phyloP scores from a whole-genome alignment of 768 basidiomycete genomes.

The Rhizopogon sp. region DNA sequence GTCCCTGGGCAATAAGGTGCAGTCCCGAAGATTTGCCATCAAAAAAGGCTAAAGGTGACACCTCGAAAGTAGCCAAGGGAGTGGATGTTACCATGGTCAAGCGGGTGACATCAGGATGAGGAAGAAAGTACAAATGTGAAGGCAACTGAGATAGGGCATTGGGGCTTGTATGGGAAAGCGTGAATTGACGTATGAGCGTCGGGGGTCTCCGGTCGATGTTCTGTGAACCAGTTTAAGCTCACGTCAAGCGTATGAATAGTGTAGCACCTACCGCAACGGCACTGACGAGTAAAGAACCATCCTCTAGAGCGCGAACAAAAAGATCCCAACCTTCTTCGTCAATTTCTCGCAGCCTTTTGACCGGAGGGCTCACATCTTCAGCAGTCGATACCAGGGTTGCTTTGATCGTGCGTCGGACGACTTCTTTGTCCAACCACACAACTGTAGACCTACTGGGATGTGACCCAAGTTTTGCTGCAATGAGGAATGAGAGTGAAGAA shows the following conservation, averaged over 20 bases:
- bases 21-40: constrained; percentile 54
- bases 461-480: constrained; percentile 22
- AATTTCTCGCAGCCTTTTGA: constrained; percentile 53
- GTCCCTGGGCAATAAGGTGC: constrained; percentile 33
- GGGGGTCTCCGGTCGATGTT: constrained; percentile 89
- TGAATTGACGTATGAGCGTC: constrained; percentile 72
- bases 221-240: constrained; percentile 31
- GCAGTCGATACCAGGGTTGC: constrained; percentile 29
- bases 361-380: constrained; percentile 7
- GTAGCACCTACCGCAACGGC: constrained; percentile 62
- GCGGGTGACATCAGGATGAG: constrained; percentile 34
- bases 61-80: constrained; percentile 56
- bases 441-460: constrained; percentile 40
- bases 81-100: constrained; percentile 62
- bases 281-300: constrained; percentile 70
- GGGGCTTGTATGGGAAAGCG: constrained; percentile 59
- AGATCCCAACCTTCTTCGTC: constrained; percentile 73
- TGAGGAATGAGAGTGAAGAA: constrained; percentile 47
- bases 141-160: constrained; percentile 44
- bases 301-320: constrained; percentile 65
- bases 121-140: constrained; percentile 48
- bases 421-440: constrained; percentile 67
- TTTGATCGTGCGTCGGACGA: constrained; percentile 45
- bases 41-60: constrained; percentile 60
- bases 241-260: background rate